Evolutionary conservation across 1,284 basidiomycete species (phyloP), one percentile per base, ranked within the genome.

Genomic region (Puccinia triticina): DNA sequence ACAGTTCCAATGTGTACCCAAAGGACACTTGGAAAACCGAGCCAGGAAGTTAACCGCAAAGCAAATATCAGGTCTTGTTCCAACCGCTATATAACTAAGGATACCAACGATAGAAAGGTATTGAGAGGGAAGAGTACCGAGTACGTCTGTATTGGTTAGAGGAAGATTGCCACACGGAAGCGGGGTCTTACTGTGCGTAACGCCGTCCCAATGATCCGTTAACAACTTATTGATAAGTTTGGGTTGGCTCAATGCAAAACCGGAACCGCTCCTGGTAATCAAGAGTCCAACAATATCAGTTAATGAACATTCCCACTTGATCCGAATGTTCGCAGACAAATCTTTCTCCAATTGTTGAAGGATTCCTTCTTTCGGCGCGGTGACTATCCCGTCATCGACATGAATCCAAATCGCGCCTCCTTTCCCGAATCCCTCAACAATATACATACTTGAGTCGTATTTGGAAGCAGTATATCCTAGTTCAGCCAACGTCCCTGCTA

Each of bases 361-460:
- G 8, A 61, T 21, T 11, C 40, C 18, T 0, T 23, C 37, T 40
- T 3, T 21, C 5, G 53, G 29, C 3, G 29, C 74, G 21, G 74
- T 76, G 5, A 76, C 74, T 0, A 59, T 37, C 23, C 74, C 74
- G 55, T 76, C 74, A 40, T 76, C 74, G 0, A 76, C 74, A 40
- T 76, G 74, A 1, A 76, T 14, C 74, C 74, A 76, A 16, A 75
- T 75, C 10, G 46, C 21, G n/a, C 48, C 29, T 11, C 11, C 16
- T 34, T 57, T 14, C 5, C 4, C 40, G 18, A 21, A 2, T 2
- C 29, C 1, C 26, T 57, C 23, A 7, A 50, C 4, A 3, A 75
- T 40, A 55, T 75, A 75, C 8, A 75, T 2, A 55, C 26, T 32
- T 26, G 4, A 10, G 37, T 75, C 50, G 50, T 57, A 75, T 57